These are phyloP conservation scores for Prototheca cutis DNA, from an alignment of 163 green algal genomes.

Conservation along the genomic window DNA sequence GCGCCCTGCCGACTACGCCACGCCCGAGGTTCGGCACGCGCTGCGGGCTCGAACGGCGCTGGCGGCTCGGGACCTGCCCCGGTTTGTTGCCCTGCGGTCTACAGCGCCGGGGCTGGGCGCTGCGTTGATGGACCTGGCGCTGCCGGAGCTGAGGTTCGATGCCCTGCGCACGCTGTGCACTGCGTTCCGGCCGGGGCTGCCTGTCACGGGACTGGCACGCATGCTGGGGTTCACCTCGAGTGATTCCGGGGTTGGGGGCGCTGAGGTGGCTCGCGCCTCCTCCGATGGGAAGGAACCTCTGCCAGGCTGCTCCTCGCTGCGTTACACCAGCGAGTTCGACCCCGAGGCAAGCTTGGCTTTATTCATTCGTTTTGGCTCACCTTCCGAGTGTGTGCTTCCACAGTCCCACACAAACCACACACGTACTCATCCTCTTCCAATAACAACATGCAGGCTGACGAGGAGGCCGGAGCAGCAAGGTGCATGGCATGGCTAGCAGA, in stretches of 20 bases:
- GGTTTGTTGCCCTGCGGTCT: slow-evolving; percentile 77
- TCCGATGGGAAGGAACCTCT: slow-evolving; percentile 11
- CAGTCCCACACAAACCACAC: too few species aligned
- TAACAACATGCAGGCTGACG: too few species aligned
- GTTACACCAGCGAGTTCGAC: slow-evolving; percentile 20
- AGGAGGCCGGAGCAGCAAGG: slow-evolving; percentile 15
- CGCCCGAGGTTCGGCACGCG: slow-evolving; percentile 39
- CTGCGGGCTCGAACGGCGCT: slow-evolving; percentile 48
- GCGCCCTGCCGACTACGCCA: slow-evolving; percentile 8
- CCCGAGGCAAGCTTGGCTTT: too few species aligned
- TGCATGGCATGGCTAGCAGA: slow-evolving; percentile 61
- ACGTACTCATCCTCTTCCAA: too few species aligned
- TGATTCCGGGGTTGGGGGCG: not conserved
- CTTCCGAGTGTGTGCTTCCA: too few species aligned
- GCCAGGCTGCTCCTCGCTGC: slow-evolving; percentile 38
- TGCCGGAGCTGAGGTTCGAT: slow-evolving; percentile 45
- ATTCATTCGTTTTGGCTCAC: too few species aligned
- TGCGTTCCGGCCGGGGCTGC: slow-evolving; percentile 51
- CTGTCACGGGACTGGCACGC: slow-evolving; percentile 46
- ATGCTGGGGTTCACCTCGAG: slow-evolving; percentile 56
- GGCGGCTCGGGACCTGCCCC: slow-evolving; percentile 20
- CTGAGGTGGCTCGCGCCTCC: slow-evolving; percentile 1
- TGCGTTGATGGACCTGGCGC: slow-evolving; percentile 65
- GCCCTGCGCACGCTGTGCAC: slow-evolving; percentile 54
- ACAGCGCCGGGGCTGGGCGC: slow-evolving; percentile 53